A percentile compares a stretch with the other conserved stretches of the same genome.
These are phyloP conservation scores for Sporothrix curviconia DNA, from an alignment of 2,329 filamentous ascomycete species.

Conservation along the genomic window DNA sequence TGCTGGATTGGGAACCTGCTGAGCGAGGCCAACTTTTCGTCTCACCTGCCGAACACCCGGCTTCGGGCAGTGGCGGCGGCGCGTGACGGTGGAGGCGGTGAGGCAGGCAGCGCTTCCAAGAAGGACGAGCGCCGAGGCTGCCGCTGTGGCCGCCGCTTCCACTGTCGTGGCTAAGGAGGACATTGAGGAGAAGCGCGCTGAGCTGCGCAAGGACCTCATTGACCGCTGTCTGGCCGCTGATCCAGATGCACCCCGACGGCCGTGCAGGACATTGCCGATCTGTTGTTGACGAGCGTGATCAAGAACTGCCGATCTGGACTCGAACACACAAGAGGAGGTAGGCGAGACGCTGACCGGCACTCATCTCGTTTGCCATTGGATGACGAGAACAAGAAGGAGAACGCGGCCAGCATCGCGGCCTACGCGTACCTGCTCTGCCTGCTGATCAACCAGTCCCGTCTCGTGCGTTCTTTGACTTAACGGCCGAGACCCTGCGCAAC, in stretches of 20 bases:
- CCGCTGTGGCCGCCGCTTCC: conserved; percentile 23
- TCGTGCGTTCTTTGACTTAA: conserved; percentile 67
- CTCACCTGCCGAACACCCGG: neutral
- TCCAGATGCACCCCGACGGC: conserved; percentile 81
- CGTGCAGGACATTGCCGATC: conserved; percentile 83
- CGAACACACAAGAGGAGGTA: conserved; percentile 56
- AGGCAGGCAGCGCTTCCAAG: neutral
- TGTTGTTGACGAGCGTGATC: conserved; percentile 68
- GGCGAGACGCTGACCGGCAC: conserved; percentile 76
- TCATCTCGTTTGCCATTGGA: conserved; percentile 63
- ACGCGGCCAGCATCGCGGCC: conserved; percentile 62
- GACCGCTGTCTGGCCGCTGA: conserved; percentile 84
- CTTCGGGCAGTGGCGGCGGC: too few species aligned
- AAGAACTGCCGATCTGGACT: conserved; percentile 46
- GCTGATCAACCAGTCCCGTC: conserved; percentile 71
- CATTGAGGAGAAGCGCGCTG: conserved; percentile 66
- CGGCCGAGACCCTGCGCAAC: conserved; percentile 66
- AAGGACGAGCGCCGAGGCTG: neutral
- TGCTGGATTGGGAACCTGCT: conserved; percentile 1
- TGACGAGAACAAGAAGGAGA: conserved; percentile 59
- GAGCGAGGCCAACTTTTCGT: neutral
- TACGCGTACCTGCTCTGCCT: conserved; percentile 89
- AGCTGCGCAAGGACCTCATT: conserved; percentile 71
- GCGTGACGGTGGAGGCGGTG: neutral
- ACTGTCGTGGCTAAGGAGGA: conserved; percentile 56